phyloP scores from a whole-genome alignment of 192 early-diverging fungal species.

The Gigaspora rosea region DNA sequence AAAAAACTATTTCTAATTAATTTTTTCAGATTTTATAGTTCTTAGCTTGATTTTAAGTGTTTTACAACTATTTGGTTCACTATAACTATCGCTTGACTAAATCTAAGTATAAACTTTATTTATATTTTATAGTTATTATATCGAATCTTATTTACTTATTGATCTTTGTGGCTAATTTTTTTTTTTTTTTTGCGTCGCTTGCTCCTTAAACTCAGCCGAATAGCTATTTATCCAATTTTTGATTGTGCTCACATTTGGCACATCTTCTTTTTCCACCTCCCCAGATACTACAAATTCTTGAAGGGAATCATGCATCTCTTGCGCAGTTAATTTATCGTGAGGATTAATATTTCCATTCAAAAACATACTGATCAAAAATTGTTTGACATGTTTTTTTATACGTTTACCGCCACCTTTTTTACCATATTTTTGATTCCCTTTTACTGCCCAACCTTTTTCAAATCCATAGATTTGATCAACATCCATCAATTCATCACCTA shows the following conservation, averaged over 20 bases:
- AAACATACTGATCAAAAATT: not conserved
- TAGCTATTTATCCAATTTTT: not conserved
- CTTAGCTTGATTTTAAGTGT: no score
- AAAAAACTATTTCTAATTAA: no score
- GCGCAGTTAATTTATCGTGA: not conserved
- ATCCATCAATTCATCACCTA: not conserved
- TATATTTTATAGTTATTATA: no score
- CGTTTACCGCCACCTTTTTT: not conserved
- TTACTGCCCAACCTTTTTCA: not conserved
- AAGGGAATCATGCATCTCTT: not conserved
- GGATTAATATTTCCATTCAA: conserved; percentile 3
- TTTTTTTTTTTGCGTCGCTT: not conserved
- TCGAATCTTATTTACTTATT: no score
- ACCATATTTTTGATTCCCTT: not conserved
- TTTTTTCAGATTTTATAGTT: no score
- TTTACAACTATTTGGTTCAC: no score
- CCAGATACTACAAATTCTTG: not conserved
- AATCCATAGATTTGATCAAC: not conserved
- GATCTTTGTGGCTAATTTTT: no score
- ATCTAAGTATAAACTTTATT: no score
- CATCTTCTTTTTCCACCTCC: not conserved
- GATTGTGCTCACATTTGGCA: not conserved
- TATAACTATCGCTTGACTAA: no score
- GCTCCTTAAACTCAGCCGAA: not conserved
- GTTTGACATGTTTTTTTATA: not conserved